A percentile compares a stretch with the other conserved stretches of the same genome.
Evolutionary conservation across 768 basidiomycete genomes (phyloP).

Genomic region (Lepiota brunneoincarnata): DNA sequence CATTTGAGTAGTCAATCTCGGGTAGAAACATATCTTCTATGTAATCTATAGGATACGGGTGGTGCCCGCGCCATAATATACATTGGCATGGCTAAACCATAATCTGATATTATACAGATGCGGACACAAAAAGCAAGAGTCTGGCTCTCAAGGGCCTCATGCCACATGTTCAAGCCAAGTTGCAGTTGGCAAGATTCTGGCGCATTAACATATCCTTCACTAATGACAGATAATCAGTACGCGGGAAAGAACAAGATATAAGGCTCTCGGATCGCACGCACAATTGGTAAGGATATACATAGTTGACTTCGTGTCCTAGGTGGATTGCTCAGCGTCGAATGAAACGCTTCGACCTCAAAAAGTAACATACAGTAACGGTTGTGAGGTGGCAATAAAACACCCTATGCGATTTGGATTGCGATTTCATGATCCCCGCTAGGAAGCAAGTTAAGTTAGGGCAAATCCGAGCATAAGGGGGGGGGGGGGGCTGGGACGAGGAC

Average conservation of each 20-base stretch:
- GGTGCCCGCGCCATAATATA: too few relatives aligned
- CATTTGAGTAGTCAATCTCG: too few relatives aligned
- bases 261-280: constrained; percentile 19
- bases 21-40: too few relatives aligned
- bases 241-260: neutral
- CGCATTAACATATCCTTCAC: constrained; percentile 49
- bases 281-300: constrained; percentile 46
- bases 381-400: constrained; percentile 68
- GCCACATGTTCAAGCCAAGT: constrained; percentile 28
- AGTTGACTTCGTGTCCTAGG: constrained; percentile 57
- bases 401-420: constrained; percentile 40
- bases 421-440: constrained; percentile 40
- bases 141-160: too few relatives aligned
- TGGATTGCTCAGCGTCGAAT: constrained; percentile 7
- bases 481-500: neutral
- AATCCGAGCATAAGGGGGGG: neutral
- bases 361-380: constrained; percentile 55
- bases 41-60: too few relatives aligned
- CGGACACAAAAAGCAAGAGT: too few relatives aligned
- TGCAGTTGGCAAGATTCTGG: constrained; percentile 37
- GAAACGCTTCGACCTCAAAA: neutral
- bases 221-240: constrained; percentile 15
- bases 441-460: too few relatives aligned
- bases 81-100: too few relatives aligned
- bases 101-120: too few relatives aligned